Conservation (phyloP, 2,329 filamentous ascomycete genomes). For the Claviceps quebecensis region DNA sequence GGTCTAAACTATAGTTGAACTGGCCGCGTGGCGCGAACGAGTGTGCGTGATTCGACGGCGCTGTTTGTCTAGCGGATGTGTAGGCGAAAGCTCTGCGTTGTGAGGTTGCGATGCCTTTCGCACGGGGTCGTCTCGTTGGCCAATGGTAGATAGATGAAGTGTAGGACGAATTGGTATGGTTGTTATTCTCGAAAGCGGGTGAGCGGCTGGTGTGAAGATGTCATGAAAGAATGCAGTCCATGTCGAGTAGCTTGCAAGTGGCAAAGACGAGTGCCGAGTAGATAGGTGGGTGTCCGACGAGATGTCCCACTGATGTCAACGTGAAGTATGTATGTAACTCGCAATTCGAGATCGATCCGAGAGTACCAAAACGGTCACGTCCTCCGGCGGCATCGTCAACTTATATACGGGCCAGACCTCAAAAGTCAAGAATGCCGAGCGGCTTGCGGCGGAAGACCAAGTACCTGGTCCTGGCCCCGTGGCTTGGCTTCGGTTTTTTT, state of each 20-base stretch:
- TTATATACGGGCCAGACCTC: neutral
- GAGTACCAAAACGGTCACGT: neutral
- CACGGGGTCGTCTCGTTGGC: no score
- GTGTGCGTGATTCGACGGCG: no score
- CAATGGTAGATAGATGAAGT: neutral
- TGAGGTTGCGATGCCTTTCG: no score
- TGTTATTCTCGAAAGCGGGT: neutral
- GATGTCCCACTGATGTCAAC: no score
- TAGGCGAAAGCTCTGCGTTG: no score
- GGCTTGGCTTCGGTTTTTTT: neutral
- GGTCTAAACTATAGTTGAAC: no score
- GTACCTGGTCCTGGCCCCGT: neutral
- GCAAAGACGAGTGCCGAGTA: neutral
- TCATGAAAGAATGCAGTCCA: neutral
- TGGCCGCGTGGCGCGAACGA: no score
- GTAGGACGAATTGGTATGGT: neutral
- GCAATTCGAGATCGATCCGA: neutral
- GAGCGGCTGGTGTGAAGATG: neutral
- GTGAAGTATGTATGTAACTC: no score
- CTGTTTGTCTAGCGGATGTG: no score
- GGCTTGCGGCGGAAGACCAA: neutral
- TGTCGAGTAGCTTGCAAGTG: neutral
- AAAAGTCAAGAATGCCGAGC: neutral
- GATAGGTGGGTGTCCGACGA: no score
- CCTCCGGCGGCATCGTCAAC: neutral